These are phyloP conservation scores for Trichoderma erinaceum DNA, from an alignment of 495 filamentous ascomycete genomes.

Conservation along the genomic window DNA sequence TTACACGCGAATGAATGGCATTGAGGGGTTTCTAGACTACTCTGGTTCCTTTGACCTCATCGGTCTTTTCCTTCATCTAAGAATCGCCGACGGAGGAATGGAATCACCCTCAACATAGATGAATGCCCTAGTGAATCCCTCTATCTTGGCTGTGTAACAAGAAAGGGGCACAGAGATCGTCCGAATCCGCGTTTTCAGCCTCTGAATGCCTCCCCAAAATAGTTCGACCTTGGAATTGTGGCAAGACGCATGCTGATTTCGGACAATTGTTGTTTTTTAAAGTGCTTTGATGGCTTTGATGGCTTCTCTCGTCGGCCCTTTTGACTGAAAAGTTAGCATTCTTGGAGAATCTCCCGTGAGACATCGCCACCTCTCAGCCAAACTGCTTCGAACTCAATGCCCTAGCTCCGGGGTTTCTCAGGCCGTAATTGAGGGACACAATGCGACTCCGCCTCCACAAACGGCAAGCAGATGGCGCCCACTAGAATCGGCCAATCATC, in stretches of 20 bases:
- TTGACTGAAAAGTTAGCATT: background rate
- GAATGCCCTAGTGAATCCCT: background rate
- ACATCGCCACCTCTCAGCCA: background rate
- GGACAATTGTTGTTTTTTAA: background rate
- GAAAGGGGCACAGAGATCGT: background rate
- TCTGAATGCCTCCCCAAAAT: background rate
- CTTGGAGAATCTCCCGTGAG: background rate
- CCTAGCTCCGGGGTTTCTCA: background rate
- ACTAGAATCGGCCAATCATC: background rate
- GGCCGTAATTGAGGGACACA: background rate
- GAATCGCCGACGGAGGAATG: background rate
- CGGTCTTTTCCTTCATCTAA: background rate
- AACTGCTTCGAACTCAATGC: background rate
- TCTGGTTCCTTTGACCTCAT: background rate
- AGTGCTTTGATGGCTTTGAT: background rate
- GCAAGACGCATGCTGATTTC: background rate
- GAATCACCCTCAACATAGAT: background rate
- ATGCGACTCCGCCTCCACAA: constrained; percentile 4
- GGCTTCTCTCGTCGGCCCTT: background rate
- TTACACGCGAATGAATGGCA: background rate
- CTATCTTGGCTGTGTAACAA: background rate
- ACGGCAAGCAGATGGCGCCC: background rate
- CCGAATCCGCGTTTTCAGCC: background rate
- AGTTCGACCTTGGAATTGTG: constrained; percentile 1
- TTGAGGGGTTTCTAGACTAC: background rate